Conservation (phyloP, 768 basidiomycete genomes). For the Cantharellus anzutake region DNA sequence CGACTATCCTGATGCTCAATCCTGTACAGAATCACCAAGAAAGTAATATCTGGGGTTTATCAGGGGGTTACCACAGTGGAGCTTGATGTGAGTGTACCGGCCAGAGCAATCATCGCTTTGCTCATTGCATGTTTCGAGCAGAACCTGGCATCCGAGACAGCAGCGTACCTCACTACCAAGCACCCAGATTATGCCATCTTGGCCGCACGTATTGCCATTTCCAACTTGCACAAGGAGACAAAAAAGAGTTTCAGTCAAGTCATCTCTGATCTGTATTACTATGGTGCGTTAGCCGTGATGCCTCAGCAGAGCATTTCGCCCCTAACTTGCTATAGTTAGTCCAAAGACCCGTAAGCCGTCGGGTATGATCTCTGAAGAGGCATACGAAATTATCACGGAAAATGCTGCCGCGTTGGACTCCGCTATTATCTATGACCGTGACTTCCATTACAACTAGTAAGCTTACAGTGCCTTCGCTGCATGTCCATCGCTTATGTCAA, state of each 20-base stretch:
- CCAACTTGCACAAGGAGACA: constrained; percentile 97
- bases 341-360: constrained; percentile 81
- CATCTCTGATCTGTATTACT: constrained; percentile 75
- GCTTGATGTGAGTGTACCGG: constrained; percentile 52
- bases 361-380: constrained; percentile 81
- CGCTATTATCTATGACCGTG: constrained; percentile 93
- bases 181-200: constrained; percentile 97
- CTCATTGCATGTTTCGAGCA: constrained; percentile 14
- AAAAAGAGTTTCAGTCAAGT: constrained; percentile 94
- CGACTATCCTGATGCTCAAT: neutral
- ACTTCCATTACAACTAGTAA: constrained; percentile 92
- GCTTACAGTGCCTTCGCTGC: constrained; percentile 14
- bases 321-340: constrained; percentile 37
- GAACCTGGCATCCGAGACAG: constrained; percentile 95
- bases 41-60: constrained; percentile 85
- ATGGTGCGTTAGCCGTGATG: constrained; percentile 33
- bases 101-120: neutral
- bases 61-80: constrained; percentile 94
- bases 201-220: constrained; percentile 95
- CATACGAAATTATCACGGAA: constrained; percentile 60
- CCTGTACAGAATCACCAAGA: constrained; percentile 55
- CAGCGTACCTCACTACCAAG: constrained; percentile 91
- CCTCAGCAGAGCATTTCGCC: neutral
- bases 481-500: neutral
- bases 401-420: constrained; percentile 75